Percentiles rank a stretch among this genome's conserved stretches.
phyloP scores from a whole-genome alignment of 257 asterid species.

The Solanum arcanum region DNA sequence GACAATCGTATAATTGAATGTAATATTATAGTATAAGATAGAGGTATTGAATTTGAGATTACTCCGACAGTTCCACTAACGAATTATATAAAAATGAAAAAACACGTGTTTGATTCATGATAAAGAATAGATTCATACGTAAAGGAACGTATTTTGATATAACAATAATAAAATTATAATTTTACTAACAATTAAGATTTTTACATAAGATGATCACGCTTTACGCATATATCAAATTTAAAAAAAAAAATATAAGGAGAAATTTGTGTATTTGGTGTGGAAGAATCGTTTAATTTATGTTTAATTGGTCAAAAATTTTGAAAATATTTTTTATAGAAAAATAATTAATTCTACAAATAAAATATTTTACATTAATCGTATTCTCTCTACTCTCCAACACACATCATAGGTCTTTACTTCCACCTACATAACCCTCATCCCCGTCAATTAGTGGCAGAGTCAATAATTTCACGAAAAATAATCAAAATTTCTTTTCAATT shows the following conservation, averaged over 20 bases:
- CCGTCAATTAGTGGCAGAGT: not conserved
- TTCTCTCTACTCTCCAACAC: not conserved
- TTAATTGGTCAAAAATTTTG: not conserved
- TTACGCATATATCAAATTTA: not conserved
- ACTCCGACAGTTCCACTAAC: not conserved
- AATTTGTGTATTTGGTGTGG: not conserved
- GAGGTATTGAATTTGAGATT: not conserved
- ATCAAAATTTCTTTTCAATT: too few relatives aligned
- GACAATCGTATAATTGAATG: not conserved
- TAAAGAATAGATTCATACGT: not conserved
- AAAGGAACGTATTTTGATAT: not conserved
- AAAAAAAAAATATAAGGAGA: not conserved
- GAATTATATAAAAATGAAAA: not conserved
- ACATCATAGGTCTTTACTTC: not conserved
- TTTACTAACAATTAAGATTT: not conserved
- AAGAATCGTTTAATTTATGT: not conserved
- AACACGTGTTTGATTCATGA: not conserved
- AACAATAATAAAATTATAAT: not conserved
- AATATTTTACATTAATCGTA: not conserved
- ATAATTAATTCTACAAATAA: not conserved
- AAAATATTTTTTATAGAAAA: not conserved
- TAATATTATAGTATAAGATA: not conserved
- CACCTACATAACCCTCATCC: not conserved
- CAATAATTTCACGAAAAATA: too few relatives aligned
- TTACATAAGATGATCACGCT: not conserved